Percentiles rank a stretch among this genome's conserved stretches.
phyloP scores from a whole-genome alignment of 192 early-diverging fungal genomes.

The Dissophora globulifera region DNA sequence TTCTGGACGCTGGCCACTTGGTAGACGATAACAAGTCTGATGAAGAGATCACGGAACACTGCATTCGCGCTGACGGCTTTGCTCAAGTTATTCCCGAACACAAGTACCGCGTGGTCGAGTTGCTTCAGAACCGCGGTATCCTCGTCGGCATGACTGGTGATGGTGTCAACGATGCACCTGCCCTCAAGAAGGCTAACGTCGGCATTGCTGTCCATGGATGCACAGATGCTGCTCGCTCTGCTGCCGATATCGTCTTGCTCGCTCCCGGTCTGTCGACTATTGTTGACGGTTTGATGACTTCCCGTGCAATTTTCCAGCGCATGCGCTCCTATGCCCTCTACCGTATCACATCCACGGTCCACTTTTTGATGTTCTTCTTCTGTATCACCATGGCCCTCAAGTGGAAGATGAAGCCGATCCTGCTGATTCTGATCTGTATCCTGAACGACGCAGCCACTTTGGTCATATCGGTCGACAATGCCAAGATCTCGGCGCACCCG shows the following conservation, averaged over 20 bases:
- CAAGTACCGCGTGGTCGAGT: constrained; percentile 95
- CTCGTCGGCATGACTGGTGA: constrained; percentile 96
- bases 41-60: constrained; percentile 84
- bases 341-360: constrained; percentile 95
- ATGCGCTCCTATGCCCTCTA: constrained; percentile 94
- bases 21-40: constrained; percentile 81
- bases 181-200: constrained; percentile 96
- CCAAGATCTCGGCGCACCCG: constrained; percentile 86
- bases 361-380: constrained; percentile 97
- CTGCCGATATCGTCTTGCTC: constrained; percentile 95
- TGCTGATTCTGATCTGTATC: constrained; percentile 90
- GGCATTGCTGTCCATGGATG: constrained; percentile 96
- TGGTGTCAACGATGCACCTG: constrained; percentile 98
- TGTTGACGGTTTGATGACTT: constrained; percentile 89
- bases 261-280: constrained; percentile 91
- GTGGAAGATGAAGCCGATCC: constrained; percentile 81
- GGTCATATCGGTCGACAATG: constrained; percentile 94
- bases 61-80: constrained; percentile 91
- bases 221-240: constrained; percentile 94
- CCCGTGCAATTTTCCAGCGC: constrained; percentile 94
- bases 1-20: constrained; percentile 87
- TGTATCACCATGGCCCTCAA: constrained; percentile 83
- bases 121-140: constrained; percentile 86
- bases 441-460: constrained; percentile 93
- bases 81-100: constrained; percentile 98